Base-by-base conservation (phyloP, 2,329 filamentous ascomycete species). In the Hawksworthiomyces lignivorus region DNA sequence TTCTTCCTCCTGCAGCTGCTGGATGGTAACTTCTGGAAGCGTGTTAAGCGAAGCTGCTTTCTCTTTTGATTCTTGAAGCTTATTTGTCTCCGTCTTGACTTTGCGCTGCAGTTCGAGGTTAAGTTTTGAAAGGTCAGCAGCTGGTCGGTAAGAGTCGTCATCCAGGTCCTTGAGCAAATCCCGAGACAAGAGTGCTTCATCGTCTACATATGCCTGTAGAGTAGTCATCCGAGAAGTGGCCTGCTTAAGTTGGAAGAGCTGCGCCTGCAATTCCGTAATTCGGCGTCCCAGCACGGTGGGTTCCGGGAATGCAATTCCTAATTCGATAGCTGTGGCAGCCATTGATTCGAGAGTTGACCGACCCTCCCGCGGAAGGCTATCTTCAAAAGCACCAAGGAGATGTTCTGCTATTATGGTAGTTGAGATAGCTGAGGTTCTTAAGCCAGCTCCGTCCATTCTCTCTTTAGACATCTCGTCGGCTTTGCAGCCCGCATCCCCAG, bases 51-150 rank as follows among this genome's bases (percentile, higher is more conserved):
- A 10, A 3, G 30, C 14, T 19, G 10, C 47, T 31, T 70, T 70
- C 42, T 80, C 74, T 36, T 67, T 64, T 45, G 85, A 75, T 54
- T 92, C 86, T 14, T 76, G 75, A 2, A 89, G 66, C 51, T 82
- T 82, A 3, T 77, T 64, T 12, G 71, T 64, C 28, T 86, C 66
- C n/a, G 75, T 63, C 56, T 87, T 87, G 36, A 82, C 75, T 43
- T 72, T 78, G 41, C 84, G 78, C 49, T 81, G 78, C 62, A 84
- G 76, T 38, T 92, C 82, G 4, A 81, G 69, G n/a, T 87, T 90
- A 50, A 82, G 73, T 50, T 78, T 77, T 10, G 77, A 74, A 4
- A 89, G 63, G 47, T 78, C 68, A 0, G 75, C 55, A 0, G 77
- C 62, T 0, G 75, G 72, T 14, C 74, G 69, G 52, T 76, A 82